Conservation (phyloP, 2,329 filamentous ascomycete species). For the Kalaharituber pfeilii region DNA sequence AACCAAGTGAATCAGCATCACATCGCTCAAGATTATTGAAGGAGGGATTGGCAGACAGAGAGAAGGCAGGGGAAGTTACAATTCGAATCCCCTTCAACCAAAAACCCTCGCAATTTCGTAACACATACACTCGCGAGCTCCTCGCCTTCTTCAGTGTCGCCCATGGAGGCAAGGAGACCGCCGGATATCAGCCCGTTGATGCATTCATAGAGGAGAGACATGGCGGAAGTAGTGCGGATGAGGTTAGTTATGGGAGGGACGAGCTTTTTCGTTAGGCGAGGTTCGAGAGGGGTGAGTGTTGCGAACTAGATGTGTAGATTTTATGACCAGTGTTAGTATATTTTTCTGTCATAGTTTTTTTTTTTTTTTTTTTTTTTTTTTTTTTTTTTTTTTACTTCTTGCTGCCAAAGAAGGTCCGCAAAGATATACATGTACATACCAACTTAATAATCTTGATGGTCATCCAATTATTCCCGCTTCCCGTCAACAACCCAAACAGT, state of each 20-base stretch:
- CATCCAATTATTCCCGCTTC: constrained; percentile 95
- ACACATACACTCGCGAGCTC: constrained; percentile 88
- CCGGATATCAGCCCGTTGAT: constrained; percentile 98
- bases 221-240: constrained; percentile 84
- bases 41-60: not conserved
- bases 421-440: constrained; percentile 30
- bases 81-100: constrained; percentile 85
- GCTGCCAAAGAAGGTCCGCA: not conserved
- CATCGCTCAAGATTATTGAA: not conserved
- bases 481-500: constrained; percentile 74
- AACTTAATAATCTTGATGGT: constrained; percentile 98
- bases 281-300: constrained; percentile 79
- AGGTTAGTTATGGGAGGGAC: constrained; percentile 79
- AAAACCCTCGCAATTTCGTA: constrained; percentile 77
- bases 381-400: constrained; percentile 2
- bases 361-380: too few relatives aligned
- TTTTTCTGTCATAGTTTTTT: too few relatives aligned
- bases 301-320: too few relatives aligned
- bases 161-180: constrained; percentile 70
- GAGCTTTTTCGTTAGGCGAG: constrained; percentile 76
- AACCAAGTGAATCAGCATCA: constrained; percentile 6
- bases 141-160: constrained; percentile 64
- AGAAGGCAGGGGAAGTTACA: constrained; percentile 37
- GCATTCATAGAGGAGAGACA: constrained; percentile 97
- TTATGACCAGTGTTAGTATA: too few relatives aligned